Conservation (phyloP, 805 yeast genomes). For the Wickerhamomyces hampshirensis region DNA sequence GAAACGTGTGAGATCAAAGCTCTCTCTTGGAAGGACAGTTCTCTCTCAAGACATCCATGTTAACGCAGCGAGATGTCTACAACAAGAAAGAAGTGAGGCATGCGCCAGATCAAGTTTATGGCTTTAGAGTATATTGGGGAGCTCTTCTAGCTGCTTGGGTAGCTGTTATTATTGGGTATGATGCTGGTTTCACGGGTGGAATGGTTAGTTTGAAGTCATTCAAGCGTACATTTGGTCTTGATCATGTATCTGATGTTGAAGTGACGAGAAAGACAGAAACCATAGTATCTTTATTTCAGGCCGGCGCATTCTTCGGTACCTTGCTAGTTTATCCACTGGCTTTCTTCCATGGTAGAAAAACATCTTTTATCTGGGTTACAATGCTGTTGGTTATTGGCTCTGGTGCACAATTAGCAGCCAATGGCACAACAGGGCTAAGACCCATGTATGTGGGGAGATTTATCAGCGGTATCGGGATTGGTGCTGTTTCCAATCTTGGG, state of each 20-base stretch:
- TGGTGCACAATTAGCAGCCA: conserved; percentile 33
- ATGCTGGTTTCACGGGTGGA: conserved; percentile 17
- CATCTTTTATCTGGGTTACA: conserved; percentile 9
- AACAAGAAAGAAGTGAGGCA: conserved; percentile 1
- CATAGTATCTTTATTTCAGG: conserved; percentile 16
- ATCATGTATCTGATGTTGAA: conserved; percentile 4
- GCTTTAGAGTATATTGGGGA: conserved; percentile 18
- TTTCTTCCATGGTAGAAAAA: conserved; percentile 10
- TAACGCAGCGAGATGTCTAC: background rate
- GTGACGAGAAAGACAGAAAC: conserved; percentile 3
- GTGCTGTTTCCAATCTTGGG: conserved; percentile 43
- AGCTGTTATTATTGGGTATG: conserved; percentile 27
- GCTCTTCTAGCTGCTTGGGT: conserved; percentile 30
- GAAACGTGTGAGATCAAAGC: no score
- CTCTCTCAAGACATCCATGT: no score
- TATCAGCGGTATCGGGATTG: conserved; percentile 44
- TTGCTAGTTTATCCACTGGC: conserved; percentile 16
- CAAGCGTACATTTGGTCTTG: conserved; percentile 11
- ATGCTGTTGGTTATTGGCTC: conserved; percentile 30
- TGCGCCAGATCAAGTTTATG: conserved; percentile 12
- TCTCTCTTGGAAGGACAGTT: no score
- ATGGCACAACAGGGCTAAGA: conserved; percentile 32
- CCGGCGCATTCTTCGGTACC: conserved; percentile 19
- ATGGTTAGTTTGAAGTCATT: conserved; percentile 12
- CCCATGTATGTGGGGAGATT: conserved; percentile 48